A percentile compares a stretch with the other conserved stretches of the same genome.
phyloP scores from a whole-genome alignment of 2,329 filamentous ascomycete species.

The Chrysoporthe puriensis region DNA sequence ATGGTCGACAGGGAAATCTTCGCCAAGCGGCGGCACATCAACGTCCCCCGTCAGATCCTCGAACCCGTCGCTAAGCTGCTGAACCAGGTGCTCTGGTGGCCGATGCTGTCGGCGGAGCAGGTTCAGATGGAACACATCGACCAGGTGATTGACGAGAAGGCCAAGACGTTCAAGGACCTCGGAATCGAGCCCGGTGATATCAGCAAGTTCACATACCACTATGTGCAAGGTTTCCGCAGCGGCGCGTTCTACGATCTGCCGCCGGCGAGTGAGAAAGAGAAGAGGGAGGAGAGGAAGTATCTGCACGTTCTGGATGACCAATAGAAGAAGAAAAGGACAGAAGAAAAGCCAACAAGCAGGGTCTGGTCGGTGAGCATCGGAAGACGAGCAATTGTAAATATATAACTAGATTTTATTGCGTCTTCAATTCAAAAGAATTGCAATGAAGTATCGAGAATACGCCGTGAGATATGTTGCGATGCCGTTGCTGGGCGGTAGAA shows the following conservation, averaged over 20 bases:
- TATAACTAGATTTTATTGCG: conserved; percentile 35
- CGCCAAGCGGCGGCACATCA: conserved; percentile 88
- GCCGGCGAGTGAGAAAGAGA: conserved; percentile 92
- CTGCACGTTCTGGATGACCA: conserved; percentile 90
- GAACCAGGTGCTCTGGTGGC: conserved; percentile 90
- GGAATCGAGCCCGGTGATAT: conserved; percentile 88
- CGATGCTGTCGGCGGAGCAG: conserved; percentile 78
- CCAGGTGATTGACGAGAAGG: conserved; percentile 84
- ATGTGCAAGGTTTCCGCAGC: conserved; percentile 91
- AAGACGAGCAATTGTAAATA: conserved; percentile 37
- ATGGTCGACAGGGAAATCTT: conserved; percentile 91
- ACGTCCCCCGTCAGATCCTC: conserved; percentile 79
- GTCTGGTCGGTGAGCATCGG: conserved; percentile 17
- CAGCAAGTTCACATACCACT: conserved; percentile 86
- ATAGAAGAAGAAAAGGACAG: conserved; percentile 49
- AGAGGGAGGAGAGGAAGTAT: conserved; percentile 93
- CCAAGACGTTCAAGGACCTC: conserved; percentile 95
- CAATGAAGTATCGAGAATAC: conserved; percentile 11
- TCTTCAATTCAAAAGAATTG: conserved; percentile 28
- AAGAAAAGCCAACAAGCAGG: conserved; percentile 41
- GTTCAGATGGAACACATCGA: conserved; percentile 92
- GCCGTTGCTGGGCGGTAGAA: background rate
- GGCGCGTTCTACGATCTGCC: conserved; percentile 90
- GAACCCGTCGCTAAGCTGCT: conserved; percentile 75
- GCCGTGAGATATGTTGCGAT: background rate